Conservation (phyloP, 805 yeast genomes). For the Wickerhamomyces bisporus region DNA sequence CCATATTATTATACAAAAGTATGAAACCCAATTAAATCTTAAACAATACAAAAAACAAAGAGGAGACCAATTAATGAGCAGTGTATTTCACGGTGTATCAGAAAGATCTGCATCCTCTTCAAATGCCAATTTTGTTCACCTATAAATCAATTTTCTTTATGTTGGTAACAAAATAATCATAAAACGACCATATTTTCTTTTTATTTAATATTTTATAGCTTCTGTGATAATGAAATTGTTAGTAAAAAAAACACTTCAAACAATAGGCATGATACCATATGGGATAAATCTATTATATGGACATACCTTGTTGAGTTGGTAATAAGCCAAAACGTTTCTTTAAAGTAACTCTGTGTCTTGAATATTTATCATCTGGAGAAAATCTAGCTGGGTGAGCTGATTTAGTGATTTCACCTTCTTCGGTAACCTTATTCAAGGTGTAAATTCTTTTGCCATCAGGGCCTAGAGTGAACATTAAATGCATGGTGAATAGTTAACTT, state of each 20-base stretch:
- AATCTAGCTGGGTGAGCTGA: slow-evolving; percentile 99
- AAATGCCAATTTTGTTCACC: too few relatives aligned
- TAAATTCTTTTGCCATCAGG: slow-evolving; percentile 93
- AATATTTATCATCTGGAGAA: slow-evolving; percentile 98
- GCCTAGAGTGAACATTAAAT: slow-evolving; percentile 96
- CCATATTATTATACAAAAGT: slow-evolving; percentile 2
- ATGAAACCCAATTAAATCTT: neutral
- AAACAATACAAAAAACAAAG: too few relatives aligned
- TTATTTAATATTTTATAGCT: slow-evolving; percentile 6
- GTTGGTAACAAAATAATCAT: too few relatives aligned
- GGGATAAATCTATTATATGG: neutral
- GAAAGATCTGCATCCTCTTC: too few relatives aligned
- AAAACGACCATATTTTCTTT: neutral
- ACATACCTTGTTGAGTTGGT: slow-evolving; percentile 64
- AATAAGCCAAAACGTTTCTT: slow-evolving; percentile 89
- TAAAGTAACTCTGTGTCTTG: slow-evolving; percentile 97
- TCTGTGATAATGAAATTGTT: neutral
- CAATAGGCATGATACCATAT: too few relatives aligned
- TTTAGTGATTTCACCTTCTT: slow-evolving; percentile 89
- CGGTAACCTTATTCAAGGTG: slow-evolving; percentile 81
- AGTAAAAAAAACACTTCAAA: neutral
- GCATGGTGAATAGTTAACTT: slow-evolving; percentile 50
- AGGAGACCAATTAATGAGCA: too few relatives aligned
- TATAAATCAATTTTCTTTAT: neutral
- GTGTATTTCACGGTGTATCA: too few relatives aligned